phyloP scores from a whole-genome alignment of 1,284 basidiomycete genomes.

The Leccinum pachyderme region DNA sequence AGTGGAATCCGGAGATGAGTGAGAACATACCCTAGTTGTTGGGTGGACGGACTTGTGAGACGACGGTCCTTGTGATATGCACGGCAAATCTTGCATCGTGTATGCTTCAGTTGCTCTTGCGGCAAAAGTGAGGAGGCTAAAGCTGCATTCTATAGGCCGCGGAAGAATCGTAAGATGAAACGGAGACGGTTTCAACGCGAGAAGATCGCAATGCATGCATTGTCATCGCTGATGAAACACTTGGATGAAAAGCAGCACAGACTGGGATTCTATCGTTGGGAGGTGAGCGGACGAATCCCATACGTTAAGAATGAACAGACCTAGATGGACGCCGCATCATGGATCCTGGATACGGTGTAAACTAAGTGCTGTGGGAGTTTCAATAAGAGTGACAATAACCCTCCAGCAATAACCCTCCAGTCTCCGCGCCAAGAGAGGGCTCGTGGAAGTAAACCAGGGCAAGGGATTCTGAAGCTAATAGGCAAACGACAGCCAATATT shows the following conservation, averaged over 20 bases:
- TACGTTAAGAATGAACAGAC: background rate
- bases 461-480: background rate
- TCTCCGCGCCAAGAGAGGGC: background rate
- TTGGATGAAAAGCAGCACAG: background rate
- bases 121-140: background rate
- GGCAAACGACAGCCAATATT: background rate
- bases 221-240: background rate
- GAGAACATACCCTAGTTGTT: background rate
- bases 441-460: background rate
- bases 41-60: background rate
- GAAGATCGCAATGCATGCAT: background rate
- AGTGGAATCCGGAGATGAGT: background rate
- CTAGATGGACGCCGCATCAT: background rate
- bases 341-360: background rate
- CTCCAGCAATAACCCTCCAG: background rate
- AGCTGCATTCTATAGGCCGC: background rate
- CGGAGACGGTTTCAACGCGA: background rate
- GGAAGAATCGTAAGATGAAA: background rate
- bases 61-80: background rate
- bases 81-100: background rate
- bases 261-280: background rate
- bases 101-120: background rate
- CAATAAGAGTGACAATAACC: background rate
- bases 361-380: no score
- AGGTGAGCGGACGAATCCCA: background rate